phyloP scores from a whole-genome alignment of 2,329 filamentous ascomycete genomes.

The Chaetomium sp. region DNA sequence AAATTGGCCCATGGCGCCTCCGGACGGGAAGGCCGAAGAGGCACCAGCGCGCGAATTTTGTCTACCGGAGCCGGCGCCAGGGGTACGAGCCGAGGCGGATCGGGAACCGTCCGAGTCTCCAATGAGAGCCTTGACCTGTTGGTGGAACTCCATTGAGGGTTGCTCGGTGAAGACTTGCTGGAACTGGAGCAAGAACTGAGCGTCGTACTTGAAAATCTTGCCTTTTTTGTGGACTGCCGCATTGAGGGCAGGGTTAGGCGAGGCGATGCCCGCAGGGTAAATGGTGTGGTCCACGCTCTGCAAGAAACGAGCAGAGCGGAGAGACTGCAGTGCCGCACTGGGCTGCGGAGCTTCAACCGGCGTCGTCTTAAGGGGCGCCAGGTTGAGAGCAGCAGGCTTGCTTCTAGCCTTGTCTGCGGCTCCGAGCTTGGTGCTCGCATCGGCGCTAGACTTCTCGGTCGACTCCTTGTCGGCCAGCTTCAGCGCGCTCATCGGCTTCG shows the following conservation, averaged over 20 bases:
- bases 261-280: conserved; percentile 82
- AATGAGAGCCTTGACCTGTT: conserved; percentile 82
- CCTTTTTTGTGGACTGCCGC: conserved; percentile 75
- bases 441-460: conserved; percentile 33
- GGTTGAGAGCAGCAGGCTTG: conserved; percentile 87
- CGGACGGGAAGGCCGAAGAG: conserved; percentile 49
- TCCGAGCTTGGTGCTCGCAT: conserved; percentile 54
- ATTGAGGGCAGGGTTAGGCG: conserved; percentile 91
- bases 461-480: conserved; percentile 49
- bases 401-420: conserved; percentile 62
- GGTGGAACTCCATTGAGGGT: conserved; percentile 89
- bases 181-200: conserved; percentile 94
- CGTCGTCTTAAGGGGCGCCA: conserved; percentile 79
- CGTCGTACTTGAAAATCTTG: conserved; percentile 90
- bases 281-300: conserved; percentile 74
- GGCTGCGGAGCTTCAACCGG: conserved; percentile 88
- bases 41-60: conserved; percentile 57
- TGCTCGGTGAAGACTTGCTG: conserved; percentile 96
- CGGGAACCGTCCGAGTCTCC: conserved; percentile 72
- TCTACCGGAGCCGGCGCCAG: conserved; percentile 49
- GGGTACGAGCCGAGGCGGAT: conserved; percentile 64
- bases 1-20: conserved; percentile 70
- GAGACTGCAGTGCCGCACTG: conserved; percentile 87
- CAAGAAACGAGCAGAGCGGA: conserved; percentile 89
- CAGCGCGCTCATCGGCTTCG: conserved; percentile 45